phyloP scores from a whole-genome alignment of 768 basidiomycete genomes.

The Serendipita sp. region DNA sequence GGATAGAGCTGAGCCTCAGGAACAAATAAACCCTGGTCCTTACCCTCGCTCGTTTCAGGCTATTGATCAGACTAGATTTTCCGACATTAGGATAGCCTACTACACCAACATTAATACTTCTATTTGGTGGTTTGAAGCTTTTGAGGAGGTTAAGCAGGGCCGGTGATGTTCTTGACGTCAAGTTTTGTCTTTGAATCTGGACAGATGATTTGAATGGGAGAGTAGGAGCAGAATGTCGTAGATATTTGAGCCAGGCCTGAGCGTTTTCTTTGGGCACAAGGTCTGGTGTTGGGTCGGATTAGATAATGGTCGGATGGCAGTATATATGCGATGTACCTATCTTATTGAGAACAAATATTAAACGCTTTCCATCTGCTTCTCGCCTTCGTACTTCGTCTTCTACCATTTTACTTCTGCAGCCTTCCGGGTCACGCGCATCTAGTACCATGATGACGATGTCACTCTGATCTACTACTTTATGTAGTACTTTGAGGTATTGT shows the following conservation, averaged over 20 bases:
- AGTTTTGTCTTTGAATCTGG: constrained; percentile 62
- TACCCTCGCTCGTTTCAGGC: constrained; percentile 71
- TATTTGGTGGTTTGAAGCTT: constrained; percentile 48
- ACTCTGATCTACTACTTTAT: constrained; percentile 85
- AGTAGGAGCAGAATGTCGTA: constrained; percentile 86
- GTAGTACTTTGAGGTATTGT: constrained; percentile 62
- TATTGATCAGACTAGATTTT: constrained; percentile 89
- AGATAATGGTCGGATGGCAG: background rate
- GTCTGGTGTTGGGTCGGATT: constrained; percentile 31
- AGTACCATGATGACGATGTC: constrained; percentile 83
- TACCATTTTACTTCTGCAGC: constrained; percentile 78
- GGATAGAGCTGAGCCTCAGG: background rate
- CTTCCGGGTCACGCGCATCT: constrained; percentile 91
- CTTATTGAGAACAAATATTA: constrained; percentile 93
- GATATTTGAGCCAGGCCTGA: constrained; percentile 74
- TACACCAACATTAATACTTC: constrained; percentile 66
- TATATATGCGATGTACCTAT: constrained; percentile 44
- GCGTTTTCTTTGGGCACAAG: constrained; percentile 80
- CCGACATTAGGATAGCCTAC: constrained; percentile 97
- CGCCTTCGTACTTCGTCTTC: constrained; percentile 84
- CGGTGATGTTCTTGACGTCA: constrained; percentile 63
- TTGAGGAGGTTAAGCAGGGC: constrained; percentile 69
- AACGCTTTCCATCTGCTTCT: constrained; percentile 76
- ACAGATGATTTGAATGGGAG: constrained; percentile 79
- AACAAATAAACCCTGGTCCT: constrained; percentile 8